A percentile compares a stretch with the other conserved stretches of the same genome.
These are phyloP conservation scores for Trichoderma reesei DNA, from an alignment of 495 filamentous ascomycete genomes.

Conservation along the genomic window DNA sequence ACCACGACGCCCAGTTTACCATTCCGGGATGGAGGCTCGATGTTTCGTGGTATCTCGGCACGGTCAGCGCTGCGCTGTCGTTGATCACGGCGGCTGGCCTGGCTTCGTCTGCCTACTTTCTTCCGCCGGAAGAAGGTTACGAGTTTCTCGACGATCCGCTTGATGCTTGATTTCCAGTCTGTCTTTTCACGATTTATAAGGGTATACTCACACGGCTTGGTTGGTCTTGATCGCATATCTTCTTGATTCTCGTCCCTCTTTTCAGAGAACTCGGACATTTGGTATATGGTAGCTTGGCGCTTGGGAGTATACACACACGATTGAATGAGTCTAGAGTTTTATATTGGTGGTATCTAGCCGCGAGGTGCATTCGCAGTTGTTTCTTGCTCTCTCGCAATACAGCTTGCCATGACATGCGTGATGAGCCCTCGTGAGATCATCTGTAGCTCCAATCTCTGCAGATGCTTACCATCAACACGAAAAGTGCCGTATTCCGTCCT, in stretches of 20 bases:
- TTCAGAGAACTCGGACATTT: not conserved
- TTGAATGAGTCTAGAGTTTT: no score
- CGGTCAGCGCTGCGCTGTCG: constrained; percentile 58
- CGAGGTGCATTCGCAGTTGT: no score
- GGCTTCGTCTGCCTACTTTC: constrained; percentile 48
- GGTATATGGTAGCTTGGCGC: not conserved
- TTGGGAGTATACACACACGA: not conserved
- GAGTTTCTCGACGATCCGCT: constrained; percentile 44
- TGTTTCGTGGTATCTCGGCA: constrained; percentile 67
- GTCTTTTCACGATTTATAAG: not conserved
- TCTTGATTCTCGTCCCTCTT: not conserved
- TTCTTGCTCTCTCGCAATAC: no score
- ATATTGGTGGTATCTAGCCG: no score
- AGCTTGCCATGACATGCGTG: no score
- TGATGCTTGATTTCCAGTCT: constrained; percentile 16
- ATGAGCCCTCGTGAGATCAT: no score
- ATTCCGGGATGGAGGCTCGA: constrained; percentile 72
- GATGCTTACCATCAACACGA: not conserved
- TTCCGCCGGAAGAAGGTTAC: constrained; percentile 80
- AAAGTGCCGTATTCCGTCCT: not conserved
- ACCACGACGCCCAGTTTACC: constrained; percentile 78
- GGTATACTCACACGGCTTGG: not conserved
- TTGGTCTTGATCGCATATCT: not conserved
- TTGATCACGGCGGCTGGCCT: constrained; percentile 53
- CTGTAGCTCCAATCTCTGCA: not conserved